Conservation (phyloP, 148 eudicot genomes). For the Chenopodium formosanum region DNA sequence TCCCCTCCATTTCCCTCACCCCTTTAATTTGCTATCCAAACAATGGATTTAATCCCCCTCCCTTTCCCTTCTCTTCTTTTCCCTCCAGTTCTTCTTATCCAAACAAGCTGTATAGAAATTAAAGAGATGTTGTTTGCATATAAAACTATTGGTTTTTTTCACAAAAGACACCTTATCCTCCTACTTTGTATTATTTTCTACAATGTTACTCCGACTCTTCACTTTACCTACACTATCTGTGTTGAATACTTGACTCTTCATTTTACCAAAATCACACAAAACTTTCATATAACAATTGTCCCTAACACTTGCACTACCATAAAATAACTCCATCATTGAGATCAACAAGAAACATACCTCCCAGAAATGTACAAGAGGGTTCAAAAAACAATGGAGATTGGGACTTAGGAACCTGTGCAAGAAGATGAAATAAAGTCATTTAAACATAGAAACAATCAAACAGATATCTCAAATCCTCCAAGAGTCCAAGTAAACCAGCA, state of each 20-base stretch:
- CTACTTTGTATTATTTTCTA: neutral
- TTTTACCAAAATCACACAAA: too few species aligned
- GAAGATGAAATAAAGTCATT: slow-evolving; percentile 3
- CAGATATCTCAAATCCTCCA: neutral
- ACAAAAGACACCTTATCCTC: neutral
- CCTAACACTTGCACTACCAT: too few species aligned
- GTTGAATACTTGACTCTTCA: neutral
- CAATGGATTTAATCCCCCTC: too few species aligned
- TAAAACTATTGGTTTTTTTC: neutral
- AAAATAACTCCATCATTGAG: neutral
- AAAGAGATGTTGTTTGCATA: too few species aligned
- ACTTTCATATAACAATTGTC: too few species aligned
- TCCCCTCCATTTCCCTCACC: too few species aligned
- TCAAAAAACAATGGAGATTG: slow-evolving; percentile 44
- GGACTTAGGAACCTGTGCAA: slow-evolving; percentile 55
- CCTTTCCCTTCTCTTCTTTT: too few species aligned
- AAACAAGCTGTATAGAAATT: too few species aligned
- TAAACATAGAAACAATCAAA: neutral
- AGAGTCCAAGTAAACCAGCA: neutral
- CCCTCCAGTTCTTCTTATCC: too few species aligned
- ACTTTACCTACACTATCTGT: too few species aligned
- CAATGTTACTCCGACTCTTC: too few species aligned
- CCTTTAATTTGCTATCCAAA: too few species aligned
- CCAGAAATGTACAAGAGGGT: slow-evolving; percentile 74
- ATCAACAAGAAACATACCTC: slow-evolving; percentile 49